Evolutionary conservation across 805 yeast species (phyloP).

Genomic region (Pachysolen tannophilus): DNA sequence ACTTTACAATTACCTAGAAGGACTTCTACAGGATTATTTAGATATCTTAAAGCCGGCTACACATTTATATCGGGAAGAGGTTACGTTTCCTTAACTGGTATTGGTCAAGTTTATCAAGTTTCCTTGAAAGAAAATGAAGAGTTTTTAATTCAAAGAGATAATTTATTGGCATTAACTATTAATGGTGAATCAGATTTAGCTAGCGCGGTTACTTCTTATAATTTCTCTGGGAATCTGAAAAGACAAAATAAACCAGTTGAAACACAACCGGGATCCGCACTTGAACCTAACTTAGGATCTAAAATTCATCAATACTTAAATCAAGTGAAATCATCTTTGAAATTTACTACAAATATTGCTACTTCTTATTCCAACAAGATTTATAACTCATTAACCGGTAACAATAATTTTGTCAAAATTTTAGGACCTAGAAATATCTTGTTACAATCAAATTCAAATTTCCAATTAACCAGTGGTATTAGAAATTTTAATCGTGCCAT

Average conservation of each 20-base stretch:
- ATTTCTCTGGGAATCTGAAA: slow-evolving; percentile 12
- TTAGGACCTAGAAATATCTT: slow-evolving; percentile 48
- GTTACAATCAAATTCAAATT: slow-evolving; percentile 34
- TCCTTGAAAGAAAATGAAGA: slow-evolving; percentile 38
- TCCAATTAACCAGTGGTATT: slow-evolving; percentile 15
- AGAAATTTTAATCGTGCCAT: background rate
- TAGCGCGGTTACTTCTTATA: slow-evolving; percentile 25
- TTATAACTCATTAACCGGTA: slow-evolving; percentile 21
- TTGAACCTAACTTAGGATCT: background rate
- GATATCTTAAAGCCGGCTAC: slow-evolving; percentile 32
- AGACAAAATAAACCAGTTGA: slow-evolving; percentile 1
- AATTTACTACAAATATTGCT: slow-evolving; percentile 1
- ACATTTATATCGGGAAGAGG: slow-evolving; percentile 51
- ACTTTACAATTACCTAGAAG: slow-evolving; percentile 10
- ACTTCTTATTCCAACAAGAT: no score
- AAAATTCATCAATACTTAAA: background rate
- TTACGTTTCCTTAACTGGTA: slow-evolving; percentile 42
- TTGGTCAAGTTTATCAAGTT: slow-evolving; percentile 44
- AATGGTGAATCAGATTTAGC: slow-evolving; percentile 38
- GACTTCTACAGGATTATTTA: slow-evolving; percentile 32
- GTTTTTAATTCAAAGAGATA: slow-evolving; percentile 34
- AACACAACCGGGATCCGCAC: no score
- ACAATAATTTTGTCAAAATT: slow-evolving; percentile 38
- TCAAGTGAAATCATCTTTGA: background rate
- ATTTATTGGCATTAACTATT: slow-evolving; percentile 42